Base-by-base conservation (phyloP, 78 protist genomes). In the Andalucia godoyi region DNA sequence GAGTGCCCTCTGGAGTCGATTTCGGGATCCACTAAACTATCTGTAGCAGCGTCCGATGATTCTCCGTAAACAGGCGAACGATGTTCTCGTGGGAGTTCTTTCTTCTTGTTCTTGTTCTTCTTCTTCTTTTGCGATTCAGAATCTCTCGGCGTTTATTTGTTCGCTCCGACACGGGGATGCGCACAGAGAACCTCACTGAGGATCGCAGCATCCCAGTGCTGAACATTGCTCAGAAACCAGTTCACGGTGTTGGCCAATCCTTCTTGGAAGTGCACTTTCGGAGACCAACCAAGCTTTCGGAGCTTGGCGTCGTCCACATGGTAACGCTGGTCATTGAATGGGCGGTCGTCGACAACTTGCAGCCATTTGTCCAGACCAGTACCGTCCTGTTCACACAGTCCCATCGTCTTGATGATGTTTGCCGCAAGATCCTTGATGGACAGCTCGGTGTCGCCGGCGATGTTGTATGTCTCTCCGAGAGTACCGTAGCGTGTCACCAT, bases 291-390 rank as follows among this genome's bases (percentile, higher is more conserved):
- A 15, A 85, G 79, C 10, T 2, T 23, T 15, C 5, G 4, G 15
- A 85, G 70, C 57, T 78, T 77, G 37, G 33, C 0, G 33, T 77
- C 25, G 68, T 33, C 33, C 27, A 84, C 50, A 32, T 5, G 25
- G 62, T 84, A 85, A 43, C 88, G 73, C 52, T 52, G 36, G 63
- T 90, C 97, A 55, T 92, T 92, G 67, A 86, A 87, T 32, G 72
- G 70, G 34, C 97, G 71, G 66, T 92, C 93, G 2, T 29, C 40
- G 36, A 90, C 90, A 63, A 21, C 54, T 17, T n/a, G 52, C 34
- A 83, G 7, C 51, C 7, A 6, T 13, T 29, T 54, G 46, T 51
- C 68, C 34, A 33, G 37, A n/a, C 71, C 60, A 21, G 62, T 66
- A 3, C 37, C 54, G 2, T 70, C 61, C n/a, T n/a, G 39, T n/a